Base-by-base conservation (phyloP, 306 rosid species). In the Lathyrus tuberosus region DNA sequence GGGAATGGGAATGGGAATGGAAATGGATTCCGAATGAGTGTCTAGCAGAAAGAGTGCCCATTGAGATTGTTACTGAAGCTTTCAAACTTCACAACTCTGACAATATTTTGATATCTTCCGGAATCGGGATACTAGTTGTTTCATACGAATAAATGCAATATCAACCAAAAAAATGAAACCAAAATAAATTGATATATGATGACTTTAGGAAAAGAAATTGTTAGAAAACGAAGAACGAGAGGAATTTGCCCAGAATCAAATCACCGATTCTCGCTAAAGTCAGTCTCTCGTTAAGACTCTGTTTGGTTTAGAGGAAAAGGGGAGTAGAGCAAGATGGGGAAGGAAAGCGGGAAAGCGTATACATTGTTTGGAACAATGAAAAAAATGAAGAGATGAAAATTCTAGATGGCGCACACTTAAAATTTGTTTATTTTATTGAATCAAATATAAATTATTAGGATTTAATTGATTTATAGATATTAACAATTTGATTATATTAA, bases 41-140 rank as follows among this genome's bases (percentile, higher is more conserved):
- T 47, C 84, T 79, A 49, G 73, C 76, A 49, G 81, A 80, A 71
- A 79, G 84, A 70, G 81, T 33, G 35, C 74, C 91, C 96, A 93
- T 86, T 22, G 68, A 67, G 14, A 40, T 80, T 61, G 58, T 57
- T 40, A 44, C 48, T 56, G 44, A 64, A 62, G 51, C 26, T 62
- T 59, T 56, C 72, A 24, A 73, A 42, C 31, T 42, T 65, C 38
- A 74, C 38, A 6, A 9, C 9, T 33, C 38, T 8, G 38, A 33
- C 1, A 33, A 6, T 6, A 33, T 6, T 1, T 33, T 33, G 7
- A 4, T 33, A 51, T 69, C 53, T 52, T 52, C 6, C 60, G 13
- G 20, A 43, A 43, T 22, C 64, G 47, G 57, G 38, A 20, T 43
- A 17, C 31, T 18, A 38, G 74, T 68, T 6, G 30, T 20, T 35